Base-by-base conservation (phyloP, 441 rosid genomes). In the Aquilaria agallochum region DNA sequence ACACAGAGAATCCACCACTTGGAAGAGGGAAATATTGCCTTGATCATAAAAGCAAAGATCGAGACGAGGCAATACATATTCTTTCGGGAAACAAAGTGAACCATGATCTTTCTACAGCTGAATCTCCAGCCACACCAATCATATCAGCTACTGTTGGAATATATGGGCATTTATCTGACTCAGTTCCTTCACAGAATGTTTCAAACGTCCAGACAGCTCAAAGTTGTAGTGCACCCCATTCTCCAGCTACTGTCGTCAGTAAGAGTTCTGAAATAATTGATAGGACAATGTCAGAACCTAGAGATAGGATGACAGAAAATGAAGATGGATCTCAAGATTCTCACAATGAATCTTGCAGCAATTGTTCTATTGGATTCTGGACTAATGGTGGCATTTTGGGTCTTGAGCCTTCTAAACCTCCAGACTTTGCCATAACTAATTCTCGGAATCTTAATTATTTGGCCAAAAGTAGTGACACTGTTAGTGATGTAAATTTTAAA, bases 341-440 rank as follows among this genome's bases (percentile, higher is more conserved):
- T 67, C 82, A 73, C 52, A 58, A 76, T 62, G 80, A 78, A 65
- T 46, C 62, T 62, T 50, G 77, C 58, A 65, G 67, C 36, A 62
- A 54, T 60, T 74, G 63, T 42, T 61, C 88, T 5, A 79, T 84
- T 55, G 78, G 73, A 42, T 72, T 91, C 74, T 94, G 99, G 99
- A 94, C 92, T 58, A 91, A 94, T 74, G 96, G 99, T 40, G 81
- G 90, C 54, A 73, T 94, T n/a, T 70, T 94, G 65, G 99, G 99
- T 72, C 90, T 94, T 65, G 65, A 86, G 72, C 99, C 99, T 56
- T 86, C 89, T 20, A 94, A 89, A 67, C 99, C 99, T 76, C 81
- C 88, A 67, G 94, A 81, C 72, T 85, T 94, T 74, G 71, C 86
- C 68, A 20, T 20, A 20, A 20, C 27, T 20, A 20, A 20, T 20